Conservation (phyloP, 2,329 filamentous ascomycete genomes). For the Pyricularia sp. region DNA sequence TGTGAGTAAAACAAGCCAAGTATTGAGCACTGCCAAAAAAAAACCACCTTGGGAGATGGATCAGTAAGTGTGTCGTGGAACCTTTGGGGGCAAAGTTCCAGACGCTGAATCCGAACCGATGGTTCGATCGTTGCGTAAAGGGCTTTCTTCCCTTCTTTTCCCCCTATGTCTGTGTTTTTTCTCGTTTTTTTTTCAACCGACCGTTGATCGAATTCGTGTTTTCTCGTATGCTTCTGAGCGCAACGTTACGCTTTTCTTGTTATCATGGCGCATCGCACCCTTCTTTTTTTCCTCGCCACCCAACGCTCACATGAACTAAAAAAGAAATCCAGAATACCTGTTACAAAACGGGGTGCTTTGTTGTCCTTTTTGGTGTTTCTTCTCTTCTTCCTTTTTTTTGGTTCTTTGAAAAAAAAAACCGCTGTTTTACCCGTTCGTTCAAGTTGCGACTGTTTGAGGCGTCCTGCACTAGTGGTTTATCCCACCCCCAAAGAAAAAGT, state of each 20-base stretch:
- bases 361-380: not conserved
- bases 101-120: not conserved
- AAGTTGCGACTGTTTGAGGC: not conserved
- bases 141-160: no score
- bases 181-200: not conserved
- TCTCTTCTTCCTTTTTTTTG: not conserved
- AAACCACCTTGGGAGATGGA: no score
- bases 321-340: not conserved
- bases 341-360: not conserved
- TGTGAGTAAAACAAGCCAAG: not conserved
- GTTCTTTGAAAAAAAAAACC: not conserved
- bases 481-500: not conserved
- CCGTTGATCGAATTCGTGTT: not conserved
- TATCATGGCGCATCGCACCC: not conserved
- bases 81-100: not conserved
- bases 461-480: not conserved
- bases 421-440: not conserved
- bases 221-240: not conserved
- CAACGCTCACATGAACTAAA: not conserved
- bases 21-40: no score
- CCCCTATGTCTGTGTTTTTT: no score
- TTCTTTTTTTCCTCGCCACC: not conserved
- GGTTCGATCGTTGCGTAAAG: not conserved
- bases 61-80: no score
- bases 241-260: not conserved